Base-by-base conservation (phyloP, 768 basidiomycete species). In the Clitopilus passeckerianus region DNA sequence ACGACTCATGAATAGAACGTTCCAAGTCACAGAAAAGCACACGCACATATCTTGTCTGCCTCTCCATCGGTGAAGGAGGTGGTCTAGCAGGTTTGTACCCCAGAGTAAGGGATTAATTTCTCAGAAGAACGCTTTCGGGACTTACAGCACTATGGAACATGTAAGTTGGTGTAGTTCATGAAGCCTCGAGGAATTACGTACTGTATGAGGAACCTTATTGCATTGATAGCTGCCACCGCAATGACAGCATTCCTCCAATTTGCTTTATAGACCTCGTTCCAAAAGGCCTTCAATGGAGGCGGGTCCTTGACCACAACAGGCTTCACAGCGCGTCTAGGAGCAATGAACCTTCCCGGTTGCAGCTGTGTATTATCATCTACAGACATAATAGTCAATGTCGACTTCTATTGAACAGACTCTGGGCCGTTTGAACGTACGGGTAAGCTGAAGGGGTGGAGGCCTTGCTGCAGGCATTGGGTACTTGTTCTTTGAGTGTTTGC, bases 201-300 rank as follows among this genome's bases (percentile, higher is more conserved):
- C 75, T 71, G 70, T 57, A 70, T 66, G 56, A 72, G 69, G 60
- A 71, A 77, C 64, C 76, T 69, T 44, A 78, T 65, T 34, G 68
- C 72, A 64, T 78, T 77, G 64, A 78, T 67, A 54, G 67, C 71
- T 61, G 75, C 72, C 65, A 78, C 77, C 75, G 70, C 73, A 62
- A 77, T 71, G 61, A 78, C 71, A 59, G 69, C 66, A 61, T 75
- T 77, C 64, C 74, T 71, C 76, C 77, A 78, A 59, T 74, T 73
- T 24, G 70, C 71, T 63, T 72, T 70, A 64, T 77, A 77, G 53
- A 78, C 63, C 66, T 71, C 68, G 18, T 67, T 61, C 61, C 72
- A 66, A 64, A 77, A 75, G 18, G 71, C 65, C 56, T 67, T 60
- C 56, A 59, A 69, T 66, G 65, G 67, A 54, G 62, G 61, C 57